Conservation (phyloP, 129 eudicot species). For the Saussurea involucrata region DNA sequence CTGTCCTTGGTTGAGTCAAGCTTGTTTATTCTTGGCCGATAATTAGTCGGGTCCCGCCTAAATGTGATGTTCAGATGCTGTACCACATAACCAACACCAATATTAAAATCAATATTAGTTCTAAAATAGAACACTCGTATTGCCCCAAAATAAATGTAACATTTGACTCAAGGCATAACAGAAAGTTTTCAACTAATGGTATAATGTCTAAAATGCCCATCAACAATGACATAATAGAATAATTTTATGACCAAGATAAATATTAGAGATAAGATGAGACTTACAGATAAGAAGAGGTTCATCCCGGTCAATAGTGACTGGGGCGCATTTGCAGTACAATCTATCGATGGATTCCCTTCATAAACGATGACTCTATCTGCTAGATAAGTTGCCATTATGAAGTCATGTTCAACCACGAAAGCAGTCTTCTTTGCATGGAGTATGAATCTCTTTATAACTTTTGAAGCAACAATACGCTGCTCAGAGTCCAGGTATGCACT, state of each 20-base stretch:
- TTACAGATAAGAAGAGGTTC: constrained; percentile 91
- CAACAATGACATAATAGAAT: not conserved
- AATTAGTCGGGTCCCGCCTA: constrained; percentile 85
- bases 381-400: constrained; percentile 86
- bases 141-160: not conserved
- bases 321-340: constrained; percentile 82
- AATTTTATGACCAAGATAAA: not conserved
- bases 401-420: constrained; percentile 89
- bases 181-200: not conserved
- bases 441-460: constrained; percentile 86
- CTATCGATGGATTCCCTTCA: constrained; percentile 74
- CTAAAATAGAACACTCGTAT: too few species aligned
- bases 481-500: constrained; percentile 89
- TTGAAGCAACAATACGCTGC: constrained; percentile 92
- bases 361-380: constrained; percentile 89
- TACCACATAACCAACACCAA: constrained; percentile 16
- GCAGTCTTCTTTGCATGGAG: constrained; percentile 88
- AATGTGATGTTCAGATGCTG: constrained; percentile 80
- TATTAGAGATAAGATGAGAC: constrained; percentile 1
- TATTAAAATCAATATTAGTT: not conserved
- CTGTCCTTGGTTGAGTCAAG: constrained; percentile 82
- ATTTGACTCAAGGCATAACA: not conserved
- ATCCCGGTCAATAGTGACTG: constrained; percentile 80
- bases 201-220: not conserved
- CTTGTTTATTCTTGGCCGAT: constrained; percentile 82